Evolutionary conservation across 2,329 filamentous ascomycete species (phyloP).

Genomic region (Fusarium devonianum): DNA sequence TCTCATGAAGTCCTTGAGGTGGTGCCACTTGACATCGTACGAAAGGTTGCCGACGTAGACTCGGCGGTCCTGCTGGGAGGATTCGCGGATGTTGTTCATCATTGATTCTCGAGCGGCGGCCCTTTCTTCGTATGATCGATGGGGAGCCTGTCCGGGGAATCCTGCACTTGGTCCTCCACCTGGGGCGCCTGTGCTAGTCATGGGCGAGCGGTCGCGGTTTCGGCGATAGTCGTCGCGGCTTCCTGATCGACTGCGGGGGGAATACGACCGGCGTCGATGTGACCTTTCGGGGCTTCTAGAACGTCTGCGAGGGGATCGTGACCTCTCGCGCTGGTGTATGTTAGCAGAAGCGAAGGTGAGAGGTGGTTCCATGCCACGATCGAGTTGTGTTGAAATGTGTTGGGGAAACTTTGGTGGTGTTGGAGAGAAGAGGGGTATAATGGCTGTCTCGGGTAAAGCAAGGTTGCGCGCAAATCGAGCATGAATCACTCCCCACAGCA

Average conservation of each 20-base stretch:
- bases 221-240: constrained; percentile 81
- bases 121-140: constrained; percentile 85
- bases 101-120: constrained; percentile 87
- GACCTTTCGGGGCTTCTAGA: constrained; percentile 81
- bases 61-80: constrained; percentile 96
- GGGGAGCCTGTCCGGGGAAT: constrained; percentile 66
- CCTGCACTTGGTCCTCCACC: constrained; percentile 74
- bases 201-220: constrained; percentile 80
- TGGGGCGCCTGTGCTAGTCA: constrained; percentile 75
- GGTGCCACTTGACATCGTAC: constrained; percentile 99
- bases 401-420: constrained; percentile 1
- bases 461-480: constrained; percentile 11
- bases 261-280: constrained; percentile 77
- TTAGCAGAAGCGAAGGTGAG: constrained; percentile 37
- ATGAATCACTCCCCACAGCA: constrained; percentile 26
- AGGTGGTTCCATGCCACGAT: constrained; percentile 27
- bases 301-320: constrained; percentile 79
- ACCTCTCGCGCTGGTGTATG: constrained; percentile 77
- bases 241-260: constrained; percentile 76
- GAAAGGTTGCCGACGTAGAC: constrained; percentile 99
- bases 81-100: constrained; percentile 93
- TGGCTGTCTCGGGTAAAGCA: constrained; percentile 14
- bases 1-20: constrained; percentile 99
- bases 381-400: constrained; percentile 15
- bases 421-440: constrained; percentile 20